These are phyloP conservation scores for Hypoxylon fragiforme DNA, from an alignment of 495 filamentous ascomycete genomes.

Conservation along the genomic window DNA sequence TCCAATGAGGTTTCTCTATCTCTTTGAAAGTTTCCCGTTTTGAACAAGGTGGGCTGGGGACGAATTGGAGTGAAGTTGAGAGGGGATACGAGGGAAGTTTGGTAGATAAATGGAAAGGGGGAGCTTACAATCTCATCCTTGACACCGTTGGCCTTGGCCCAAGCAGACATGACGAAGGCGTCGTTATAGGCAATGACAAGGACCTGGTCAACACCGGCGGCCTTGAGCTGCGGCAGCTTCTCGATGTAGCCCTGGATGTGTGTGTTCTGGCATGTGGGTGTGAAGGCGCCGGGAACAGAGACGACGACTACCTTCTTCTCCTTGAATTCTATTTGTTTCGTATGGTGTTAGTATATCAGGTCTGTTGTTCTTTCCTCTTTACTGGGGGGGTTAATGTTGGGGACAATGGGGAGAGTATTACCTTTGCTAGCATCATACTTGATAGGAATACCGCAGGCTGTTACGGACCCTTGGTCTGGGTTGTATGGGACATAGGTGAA, in stretches of 20 bases:
- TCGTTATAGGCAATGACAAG: slow-evolving; percentile 89
- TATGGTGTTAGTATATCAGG: not conserved
- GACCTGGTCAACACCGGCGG: slow-evolving; percentile 85
- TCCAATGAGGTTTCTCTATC: not conserved
- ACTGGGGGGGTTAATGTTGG: not conserved
- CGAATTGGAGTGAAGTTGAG: not conserved
- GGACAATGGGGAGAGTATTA: slow-evolving; percentile 27
- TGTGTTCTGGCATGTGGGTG: slow-evolving; percentile 83
- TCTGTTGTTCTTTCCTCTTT: not conserved
- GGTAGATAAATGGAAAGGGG: not conserved
- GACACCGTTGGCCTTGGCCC: slow-evolving; percentile 90
- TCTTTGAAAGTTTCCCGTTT: not conserved
- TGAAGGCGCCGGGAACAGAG: slow-evolving; percentile 93
- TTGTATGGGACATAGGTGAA: slow-evolving; percentile 81
- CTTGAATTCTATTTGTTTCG: slow-evolving; percentile 61
- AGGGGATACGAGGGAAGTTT: not conserved
- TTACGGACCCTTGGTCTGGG: slow-evolving; percentile 64
- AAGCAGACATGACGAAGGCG: slow-evolving; percentile 89
- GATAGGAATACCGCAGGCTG: slow-evolving; percentile 75
- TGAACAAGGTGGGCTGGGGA: not conserved
- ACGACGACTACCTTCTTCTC: slow-evolving; percentile 92
- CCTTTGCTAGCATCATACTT: slow-evolving; percentile 80
- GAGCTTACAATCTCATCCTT: slow-evolving; percentile 73
- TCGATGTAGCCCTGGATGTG: slow-evolving; percentile 87
- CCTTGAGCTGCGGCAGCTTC: slow-evolving; percentile 70